Evolutionary conservation across 2,329 filamentous ascomycete species (phyloP).

Genomic region (Scytalidium sp.): DNA sequence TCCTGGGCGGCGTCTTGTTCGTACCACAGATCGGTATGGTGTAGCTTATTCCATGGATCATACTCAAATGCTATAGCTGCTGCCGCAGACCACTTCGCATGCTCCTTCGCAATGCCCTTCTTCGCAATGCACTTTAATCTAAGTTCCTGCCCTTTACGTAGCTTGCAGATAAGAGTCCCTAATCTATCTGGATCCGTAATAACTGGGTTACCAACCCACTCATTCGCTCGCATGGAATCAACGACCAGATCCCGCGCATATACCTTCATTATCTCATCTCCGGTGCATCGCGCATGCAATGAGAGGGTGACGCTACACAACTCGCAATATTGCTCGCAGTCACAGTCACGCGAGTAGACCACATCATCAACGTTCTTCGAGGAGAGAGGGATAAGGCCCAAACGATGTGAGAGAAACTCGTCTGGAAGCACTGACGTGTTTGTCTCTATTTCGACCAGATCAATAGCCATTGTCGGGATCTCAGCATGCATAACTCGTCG

Average conservation of each 20-base stretch:
- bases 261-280: conserved; percentile 87
- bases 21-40: conserved; percentile 92
- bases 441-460: conserved; percentile 86
- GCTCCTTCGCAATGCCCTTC: conserved; percentile 98
- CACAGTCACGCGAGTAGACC: conserved; percentile 88
- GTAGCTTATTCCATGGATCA: conserved; percentile 93
- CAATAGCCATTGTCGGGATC: conserved; percentile 91
- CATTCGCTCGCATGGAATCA: conserved; percentile 65
- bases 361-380: conserved; percentile 81
- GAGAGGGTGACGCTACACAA: conserved; percentile 83
- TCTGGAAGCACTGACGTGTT: conserved; percentile 97
- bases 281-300: conserved; percentile 81
- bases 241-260: conserved; percentile 87
- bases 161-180: conserved; percentile 84
- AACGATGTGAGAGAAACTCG: conserved; percentile 90
- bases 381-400: conserved; percentile 85
- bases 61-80: conserved; percentile 96
- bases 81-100: conserved; percentile 95
- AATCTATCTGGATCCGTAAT: conserved; percentile 79
- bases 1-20: conserved; percentile 79
- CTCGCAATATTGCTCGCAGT: conserved; percentile 94
- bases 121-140: conserved; percentile 91
- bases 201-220: conserved; percentile 75
- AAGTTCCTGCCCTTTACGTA: conserved; percentile 85
- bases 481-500: conserved; percentile 90